Evolutionary conservation across 1,284 basidiomycete genomes (phyloP).

Genomic region (Cutaneotrichosporon spelunceum): DNA sequence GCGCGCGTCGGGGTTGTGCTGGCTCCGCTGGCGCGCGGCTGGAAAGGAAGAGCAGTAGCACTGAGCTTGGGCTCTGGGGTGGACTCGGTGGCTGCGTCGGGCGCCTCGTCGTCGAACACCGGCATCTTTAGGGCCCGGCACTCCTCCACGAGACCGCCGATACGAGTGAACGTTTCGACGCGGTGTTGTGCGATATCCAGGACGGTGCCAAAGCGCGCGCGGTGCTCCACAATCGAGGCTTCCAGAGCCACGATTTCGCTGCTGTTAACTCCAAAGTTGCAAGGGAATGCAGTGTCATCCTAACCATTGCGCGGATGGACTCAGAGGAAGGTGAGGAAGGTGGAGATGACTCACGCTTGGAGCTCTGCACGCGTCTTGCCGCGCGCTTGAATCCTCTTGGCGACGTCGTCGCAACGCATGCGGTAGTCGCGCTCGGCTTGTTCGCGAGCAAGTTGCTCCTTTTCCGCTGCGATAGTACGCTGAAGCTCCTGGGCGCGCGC

Average conservation of each 20-base stretch:
- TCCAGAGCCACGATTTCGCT: conserved; percentile 39
- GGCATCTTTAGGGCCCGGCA: conserved; percentile 37
- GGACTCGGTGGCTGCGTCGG: not conserved
- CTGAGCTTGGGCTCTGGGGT: conserved; percentile 18
- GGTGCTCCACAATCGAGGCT: conserved; percentile 34
- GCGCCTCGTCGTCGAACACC: not conserved
- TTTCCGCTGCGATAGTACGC: conserved; percentile 35
- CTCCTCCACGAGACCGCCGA: conserved; percentile 37
- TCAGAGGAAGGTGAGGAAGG: not conserved
- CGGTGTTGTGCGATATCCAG: conserved; percentile 32
- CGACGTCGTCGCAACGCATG: conserved; percentile 44
- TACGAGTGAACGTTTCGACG: conserved; percentile 34
- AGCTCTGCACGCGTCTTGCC: conserved; percentile 37
- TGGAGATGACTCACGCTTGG: conserved; percentile 38
- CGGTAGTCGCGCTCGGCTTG: conserved; percentile 36
- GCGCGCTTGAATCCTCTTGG: conserved; percentile 33
- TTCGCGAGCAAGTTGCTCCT: conserved; percentile 28
- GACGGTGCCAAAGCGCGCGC: conserved; percentile 26
- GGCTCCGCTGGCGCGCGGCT: conserved; percentile 21
- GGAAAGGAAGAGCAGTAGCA: conserved; percentile 34
- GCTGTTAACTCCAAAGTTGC: not conserved
- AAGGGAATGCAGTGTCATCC: no score
- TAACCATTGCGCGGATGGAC: no score
- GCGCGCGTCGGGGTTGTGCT: conserved; percentile 16
- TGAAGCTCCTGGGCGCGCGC: conserved; percentile 28